phyloP scores from a whole-genome alignment of 2,329 filamentous ascomycete species.

The Aspergillus fumigatiaffinis region DNA sequence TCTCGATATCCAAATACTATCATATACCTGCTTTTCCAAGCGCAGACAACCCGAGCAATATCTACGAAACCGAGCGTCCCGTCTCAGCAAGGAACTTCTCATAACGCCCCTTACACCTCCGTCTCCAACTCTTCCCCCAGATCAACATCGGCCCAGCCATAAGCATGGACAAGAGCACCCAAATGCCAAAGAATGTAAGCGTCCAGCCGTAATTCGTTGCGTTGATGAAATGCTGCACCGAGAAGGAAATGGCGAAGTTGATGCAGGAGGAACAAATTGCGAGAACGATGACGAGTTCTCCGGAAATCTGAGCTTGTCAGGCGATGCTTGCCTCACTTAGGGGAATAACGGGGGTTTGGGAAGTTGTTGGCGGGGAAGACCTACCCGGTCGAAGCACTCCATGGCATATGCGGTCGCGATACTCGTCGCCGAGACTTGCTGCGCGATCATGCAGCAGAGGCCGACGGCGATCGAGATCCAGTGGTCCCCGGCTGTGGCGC shows the following conservation, averaged over 20 bases:
- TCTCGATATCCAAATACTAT: too few relatives aligned
- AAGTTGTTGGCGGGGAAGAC: not conserved
- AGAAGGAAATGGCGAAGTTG: conserved; percentile 38
- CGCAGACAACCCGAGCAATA: not conserved
- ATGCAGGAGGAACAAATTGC: conserved; percentile 33
- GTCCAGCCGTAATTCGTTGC: conserved; percentile 29
- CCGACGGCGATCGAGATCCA: conserved; percentile 37
- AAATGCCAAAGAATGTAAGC: conserved; percentile 35
- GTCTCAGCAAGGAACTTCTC: conserved; percentile 24
- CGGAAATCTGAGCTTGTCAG: conserved; percentile 25
- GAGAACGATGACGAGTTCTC: conserved; percentile 36
- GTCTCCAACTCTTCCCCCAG: conserved; percentile 34
- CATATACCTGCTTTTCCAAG: not conserved
- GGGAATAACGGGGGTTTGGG: too few relatives aligned
- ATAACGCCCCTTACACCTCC: conserved; percentile 22
- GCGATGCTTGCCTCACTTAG: too few relatives aligned
- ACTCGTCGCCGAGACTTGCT: conserved; percentile 38
- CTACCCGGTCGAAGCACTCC: conserved; percentile 38
- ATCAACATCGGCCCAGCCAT: conserved; percentile 27
- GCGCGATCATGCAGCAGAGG: conserved; percentile 38
- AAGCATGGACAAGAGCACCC: conserved; percentile 22
- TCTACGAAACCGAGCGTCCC: conserved; percentile 1
- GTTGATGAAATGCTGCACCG: conserved; percentile 39
- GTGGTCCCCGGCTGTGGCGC: conserved; percentile 28
- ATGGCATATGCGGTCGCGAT: conserved; percentile 41